These are phyloP conservation scores for Hymenoscyphus scutula DNA, from an alignment of 2,329 filamentous ascomycete genomes.

Conservation along the genomic window DNA sequence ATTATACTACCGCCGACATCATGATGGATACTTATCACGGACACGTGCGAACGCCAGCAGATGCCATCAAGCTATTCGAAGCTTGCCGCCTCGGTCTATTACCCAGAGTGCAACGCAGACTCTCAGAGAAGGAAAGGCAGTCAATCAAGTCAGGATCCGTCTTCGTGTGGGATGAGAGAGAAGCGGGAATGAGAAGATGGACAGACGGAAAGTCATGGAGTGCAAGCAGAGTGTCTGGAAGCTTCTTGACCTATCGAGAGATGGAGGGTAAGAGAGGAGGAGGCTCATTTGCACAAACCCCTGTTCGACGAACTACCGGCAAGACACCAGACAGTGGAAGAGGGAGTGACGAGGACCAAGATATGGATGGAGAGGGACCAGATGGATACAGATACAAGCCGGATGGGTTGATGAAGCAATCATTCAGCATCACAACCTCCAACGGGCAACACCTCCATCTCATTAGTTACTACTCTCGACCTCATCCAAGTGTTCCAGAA, in stretches of 20 bases:
- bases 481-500: conserved; percentile 68
- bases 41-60: conserved; percentile 88
- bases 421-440: conserved; percentile 96
- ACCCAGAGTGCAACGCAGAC: conserved; percentile 87
- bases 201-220: conserved; percentile 99
- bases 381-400: conserved; percentile 94
- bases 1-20: conserved; percentile 13
- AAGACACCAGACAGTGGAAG: conserved; percentile 83
- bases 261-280: conserved; percentile 98
- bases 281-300: conserved; percentile 60
- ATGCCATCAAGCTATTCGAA: conserved; percentile 98
- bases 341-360: conserved; percentile 79
- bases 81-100: conserved; percentile 87
- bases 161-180: conserved; percentile 99
- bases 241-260: conserved; percentile 94
- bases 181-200: conserved; percentile 97
- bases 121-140: conserved; percentile 96
- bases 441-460: conserved; percentile 89
- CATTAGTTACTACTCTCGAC: conserved; percentile 93
- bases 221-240: conserved; percentile 92
- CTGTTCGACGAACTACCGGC: conserved; percentile 55
- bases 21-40: conserved; percentile 96
- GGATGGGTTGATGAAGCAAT: conserved; percentile 98
- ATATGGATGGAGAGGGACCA: conserved; percentile 66
- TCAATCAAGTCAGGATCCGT: conserved; percentile 95